Conservation (phyloP, 352 stramenopile species). For the Thalassiosira oceanica region DNA sequence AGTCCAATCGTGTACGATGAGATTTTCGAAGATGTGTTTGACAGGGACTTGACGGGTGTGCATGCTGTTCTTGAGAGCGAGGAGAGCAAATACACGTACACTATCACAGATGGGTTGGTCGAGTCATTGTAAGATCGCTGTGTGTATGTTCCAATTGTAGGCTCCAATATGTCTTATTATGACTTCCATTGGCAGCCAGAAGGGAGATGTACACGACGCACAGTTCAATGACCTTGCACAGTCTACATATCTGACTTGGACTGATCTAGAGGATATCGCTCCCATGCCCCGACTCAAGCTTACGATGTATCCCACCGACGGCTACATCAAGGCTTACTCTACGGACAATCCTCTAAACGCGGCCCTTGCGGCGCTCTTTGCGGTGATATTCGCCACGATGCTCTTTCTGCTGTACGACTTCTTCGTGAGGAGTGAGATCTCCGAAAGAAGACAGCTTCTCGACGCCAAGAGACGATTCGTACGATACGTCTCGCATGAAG, state of each 20-base stretch:
- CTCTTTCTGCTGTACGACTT: slow-evolving; percentile 63
- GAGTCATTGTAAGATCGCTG: slow-evolving; percentile 14
- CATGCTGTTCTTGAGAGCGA: slow-evolving; percentile 41
- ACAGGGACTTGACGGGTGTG: slow-evolving; percentile 36
- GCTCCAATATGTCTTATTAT: too few species aligned
- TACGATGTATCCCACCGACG: slow-evolving; percentile 45
- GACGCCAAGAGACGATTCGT: slow-evolving; percentile 60
- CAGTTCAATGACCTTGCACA: slow-evolving; percentile 12
- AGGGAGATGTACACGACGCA: slow-evolving; percentile 35
- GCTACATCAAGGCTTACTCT: slow-evolving; percentile 31
- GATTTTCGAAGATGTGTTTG: slow-evolving; percentile 42
- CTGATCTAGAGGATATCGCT: slow-evolving; percentile 1
- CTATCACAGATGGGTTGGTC: slow-evolving; percentile 36
- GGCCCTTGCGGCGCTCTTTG: slow-evolving; percentile 31
- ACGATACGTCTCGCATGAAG: slow-evolving; percentile 65
- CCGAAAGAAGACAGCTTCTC: slow-evolving; percentile 31
- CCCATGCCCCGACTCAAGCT: not conserved
- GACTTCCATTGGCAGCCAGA: too few species aligned
- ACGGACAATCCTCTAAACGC: slow-evolving; percentile 46
- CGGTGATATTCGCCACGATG: slow-evolving; percentile 50
- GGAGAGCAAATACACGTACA: slow-evolving; percentile 29
- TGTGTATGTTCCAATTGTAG: too few species aligned
- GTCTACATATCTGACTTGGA: slow-evolving; percentile 8
- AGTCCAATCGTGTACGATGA: slow-evolving; percentile 46
- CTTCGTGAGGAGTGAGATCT: slow-evolving; percentile 47